Evolutionary conservation across 2,329 filamentous ascomycete species (phyloP).

Genomic region (Sclerotinia sclerotiorum): DNA sequence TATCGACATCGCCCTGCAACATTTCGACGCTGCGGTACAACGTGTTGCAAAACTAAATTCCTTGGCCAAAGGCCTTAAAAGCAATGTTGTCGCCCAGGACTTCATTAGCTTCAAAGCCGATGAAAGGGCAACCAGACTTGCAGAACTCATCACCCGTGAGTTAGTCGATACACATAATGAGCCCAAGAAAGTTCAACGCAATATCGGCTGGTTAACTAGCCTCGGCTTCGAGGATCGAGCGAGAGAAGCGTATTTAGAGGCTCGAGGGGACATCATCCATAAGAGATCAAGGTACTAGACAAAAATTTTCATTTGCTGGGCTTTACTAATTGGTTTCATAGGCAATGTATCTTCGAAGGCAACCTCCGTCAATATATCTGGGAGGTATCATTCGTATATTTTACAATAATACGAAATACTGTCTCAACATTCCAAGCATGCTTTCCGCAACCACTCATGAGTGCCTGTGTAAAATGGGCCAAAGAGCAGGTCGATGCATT

Average conservation of each 20-base stretch:
- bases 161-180: conserved; percentile 77
- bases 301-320: neutral
- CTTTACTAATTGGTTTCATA: conserved; percentile 42
- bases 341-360: conserved; percentile 93
- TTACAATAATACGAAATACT: conserved; percentile 90
- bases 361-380: conserved; percentile 92
- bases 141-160: conserved; percentile 72
- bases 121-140: conserved; percentile 76
- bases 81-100: conserved; percentile 83
- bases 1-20: conserved; percentile 89
- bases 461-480: conserved; percentile 96
- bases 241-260: conserved; percentile 79
- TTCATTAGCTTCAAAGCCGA: conserved; percentile 91
- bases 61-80: conserved; percentile 76
- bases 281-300: conserved; percentile 72
- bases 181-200: conserved; percentile 72
- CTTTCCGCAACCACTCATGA: conserved; percentile 85
- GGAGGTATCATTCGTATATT: conserved; percentile 93
- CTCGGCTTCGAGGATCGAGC: conserved; percentile 90
- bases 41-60: conserved; percentile 82
- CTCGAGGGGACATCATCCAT: conserved; percentile 74
- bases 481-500: conserved; percentile 92
- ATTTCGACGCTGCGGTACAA: conserved; percentile 79
- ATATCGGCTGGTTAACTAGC: conserved; percentile 80
- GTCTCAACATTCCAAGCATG: conserved; percentile 84